A percentile compares a stretch with the other conserved stretches of the same genome.
Conservation (phyloP, 441 rosid genomes). For the Corymbia calophylla region DNA sequence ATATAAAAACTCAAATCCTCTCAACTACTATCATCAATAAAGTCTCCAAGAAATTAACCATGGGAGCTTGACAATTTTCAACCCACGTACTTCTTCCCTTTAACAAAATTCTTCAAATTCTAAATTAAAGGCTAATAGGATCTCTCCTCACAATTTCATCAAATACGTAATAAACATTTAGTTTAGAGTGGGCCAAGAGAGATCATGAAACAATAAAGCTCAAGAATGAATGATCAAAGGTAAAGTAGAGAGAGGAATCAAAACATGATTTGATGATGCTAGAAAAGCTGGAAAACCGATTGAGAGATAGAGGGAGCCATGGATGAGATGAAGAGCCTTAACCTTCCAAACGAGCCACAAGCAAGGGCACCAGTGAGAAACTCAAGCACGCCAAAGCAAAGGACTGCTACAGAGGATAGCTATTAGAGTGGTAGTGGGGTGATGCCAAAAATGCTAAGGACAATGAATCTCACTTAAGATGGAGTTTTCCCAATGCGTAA, state of each 20-base stretch:
- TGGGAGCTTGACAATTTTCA: neutral
- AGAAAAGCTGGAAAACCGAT: too few relatives aligned
- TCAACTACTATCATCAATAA: accelerated
- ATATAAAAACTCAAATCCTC: neutral
- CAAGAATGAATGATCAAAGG: too few relatives aligned
- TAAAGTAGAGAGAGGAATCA: neutral
- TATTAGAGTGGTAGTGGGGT: accelerated
- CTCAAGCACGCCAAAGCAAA: neutral
- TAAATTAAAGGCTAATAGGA: neutral
- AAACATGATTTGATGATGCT: too few relatives aligned
- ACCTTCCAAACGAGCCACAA: neutral
- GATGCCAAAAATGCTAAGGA: accelerated
- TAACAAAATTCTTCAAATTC: neutral
- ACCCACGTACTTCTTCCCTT: neutral
- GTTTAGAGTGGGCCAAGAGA: too few relatives aligned
- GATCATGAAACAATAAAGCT: too few relatives aligned
- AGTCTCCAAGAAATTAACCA: too few relatives aligned
- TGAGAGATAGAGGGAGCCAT: neutral
- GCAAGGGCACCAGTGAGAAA: neutral
- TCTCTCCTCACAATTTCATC: neutral
- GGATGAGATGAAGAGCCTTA: neutral
- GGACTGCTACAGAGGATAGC: neutral
- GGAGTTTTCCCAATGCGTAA: neutral
- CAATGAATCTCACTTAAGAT: neutral
- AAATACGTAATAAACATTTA: too few relatives aligned